Percentiles rank a stretch among this genome's conserved stretches.
Evolutionary conservation across 148 eudicot species (phyloP).

Genomic region (Amaranthus palmeri): DNA sequence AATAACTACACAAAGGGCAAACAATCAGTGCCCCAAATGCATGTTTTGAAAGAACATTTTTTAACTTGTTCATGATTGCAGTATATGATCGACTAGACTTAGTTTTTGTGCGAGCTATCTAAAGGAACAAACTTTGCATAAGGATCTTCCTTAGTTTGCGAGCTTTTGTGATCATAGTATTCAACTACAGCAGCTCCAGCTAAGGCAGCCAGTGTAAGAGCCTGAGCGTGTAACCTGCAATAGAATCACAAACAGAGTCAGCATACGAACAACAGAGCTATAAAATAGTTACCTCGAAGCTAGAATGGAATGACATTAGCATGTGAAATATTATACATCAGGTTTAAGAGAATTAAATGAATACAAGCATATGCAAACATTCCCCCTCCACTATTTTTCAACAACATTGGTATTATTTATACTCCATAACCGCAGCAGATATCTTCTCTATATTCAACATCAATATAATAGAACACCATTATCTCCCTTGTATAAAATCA

Average conservation of each 20-base stretch:
- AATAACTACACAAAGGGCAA: constrained; percentile 21
- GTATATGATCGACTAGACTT: constrained; percentile 1
- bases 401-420: too few relatives aligned
- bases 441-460: too few relatives aligned
- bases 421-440: too few relatives aligned
- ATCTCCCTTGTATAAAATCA: too few relatives aligned
- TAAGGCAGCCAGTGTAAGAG: constrained; percentile 76
- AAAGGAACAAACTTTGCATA: constrained; percentile 39
- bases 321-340: background rate
- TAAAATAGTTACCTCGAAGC: background rate
- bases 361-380: background rate
- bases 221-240: constrained; percentile 75
- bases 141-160: constrained; percentile 39
- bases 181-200: constrained; percentile 76
- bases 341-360: background rate
- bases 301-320: too few relatives aligned
- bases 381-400: too few relatives aligned
- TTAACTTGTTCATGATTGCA: background rate
- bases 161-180: constrained; percentile 54
- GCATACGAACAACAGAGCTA: background rate
- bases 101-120: constrained; percentile 43
- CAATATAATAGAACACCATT: too few relatives aligned
- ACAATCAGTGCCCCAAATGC: constrained; percentile 14
- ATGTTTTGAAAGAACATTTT: background rate
- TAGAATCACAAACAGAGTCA: background rate